Evolutionary conservation across 495 filamentous ascomycete species (phyloP), one percentile per base, ranked within the genome.

Genomic region (Xylaria nigripes): DNA sequence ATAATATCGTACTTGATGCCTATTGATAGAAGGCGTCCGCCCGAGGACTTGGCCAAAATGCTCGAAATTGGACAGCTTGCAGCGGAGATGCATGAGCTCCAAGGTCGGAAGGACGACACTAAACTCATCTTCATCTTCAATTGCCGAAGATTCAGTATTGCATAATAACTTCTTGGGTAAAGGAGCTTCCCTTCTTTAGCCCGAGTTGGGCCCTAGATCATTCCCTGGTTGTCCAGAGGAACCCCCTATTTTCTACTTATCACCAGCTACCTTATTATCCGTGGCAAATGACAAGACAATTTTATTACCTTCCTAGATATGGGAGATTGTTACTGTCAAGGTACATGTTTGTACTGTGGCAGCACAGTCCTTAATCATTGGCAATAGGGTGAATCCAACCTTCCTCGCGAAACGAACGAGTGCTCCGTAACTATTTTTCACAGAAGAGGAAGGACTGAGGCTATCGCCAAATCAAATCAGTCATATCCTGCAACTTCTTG

Each of bases 1-100:
- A 24, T 58, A 15, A 10, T 54, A 7, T 53, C 50, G n/a, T 58
- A 58, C 18, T 23, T 58, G 18, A 34, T 18, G 40, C 44, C 49
- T 1, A 24, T 16, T 23, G 32, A 58, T 24, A 41, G 44, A 6
- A 52, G 21, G 38, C n/a, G 38, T 34, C 10, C 52, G 13, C 18
- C 52, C 13, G 30, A n/a, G 19, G 48, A 48, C 7, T 22, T 57
- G 5, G 55, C 38, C 18, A 47, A 47, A 27, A 27, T 15, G n/a
- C 21, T 57, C 50, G n/a, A 22, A 19, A 21, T 40, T 6, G 55
- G 55, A 4, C 48, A 57, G 30, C 42, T n/a, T 57, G n/a, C 48
- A 51, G 3, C 45, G 52, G n/a, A 48, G 52, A 9, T 57, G 48
- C 21, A 57, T 57, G 41, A 52, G 19, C 18, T 2, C 29, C 2